Evolutionary conservation across 306 rosid species (phyloP).

Genomic region (Vigna mungo): DNA sequence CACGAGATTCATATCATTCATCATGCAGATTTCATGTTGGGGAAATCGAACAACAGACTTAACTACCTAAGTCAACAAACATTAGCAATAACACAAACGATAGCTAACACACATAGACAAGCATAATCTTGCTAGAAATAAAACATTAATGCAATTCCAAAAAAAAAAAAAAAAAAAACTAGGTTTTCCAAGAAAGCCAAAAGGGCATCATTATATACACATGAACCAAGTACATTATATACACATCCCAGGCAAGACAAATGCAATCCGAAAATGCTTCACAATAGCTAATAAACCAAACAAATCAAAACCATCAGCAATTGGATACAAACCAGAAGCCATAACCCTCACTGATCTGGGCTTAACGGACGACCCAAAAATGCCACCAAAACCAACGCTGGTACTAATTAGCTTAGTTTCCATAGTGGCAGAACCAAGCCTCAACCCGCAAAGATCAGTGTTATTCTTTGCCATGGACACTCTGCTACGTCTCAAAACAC

Average conservation of each 20-base stretch:
- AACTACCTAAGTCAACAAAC: constrained; percentile 17
- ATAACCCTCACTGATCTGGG: constrained; percentile 72
- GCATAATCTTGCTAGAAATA: not conserved
- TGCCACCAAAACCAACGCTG: constrained; percentile 55
- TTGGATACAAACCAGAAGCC: constrained; percentile 71
- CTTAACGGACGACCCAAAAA: constrained; percentile 58
- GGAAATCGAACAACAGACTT: constrained; percentile 17
- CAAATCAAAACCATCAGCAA: constrained; percentile 32
- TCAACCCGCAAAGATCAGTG: constrained; percentile 51
- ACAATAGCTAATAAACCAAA: constrained; percentile 23
- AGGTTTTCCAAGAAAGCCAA: constrained; percentile 24
- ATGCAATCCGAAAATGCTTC: constrained; percentile 2
- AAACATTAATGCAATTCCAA: constrained; percentile 4
- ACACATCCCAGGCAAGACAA: not conserved
- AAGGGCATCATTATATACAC: constrained; percentile 26
- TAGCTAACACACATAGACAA: not conserved
- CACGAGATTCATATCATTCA: not conserved
- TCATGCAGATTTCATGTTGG: constrained; percentile 13
- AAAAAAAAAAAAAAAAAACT: not conserved
- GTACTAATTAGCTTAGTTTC: constrained; percentile 54
- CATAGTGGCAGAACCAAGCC: constrained; percentile 55
- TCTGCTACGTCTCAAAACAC: constrained; percentile 47
- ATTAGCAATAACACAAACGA: not conserved
- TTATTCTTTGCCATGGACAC: constrained; percentile 54
- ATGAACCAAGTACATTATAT: constrained; percentile 26